phyloP scores from a whole-genome alignment of 805 yeast species.

The Ogataea ramenticola region DNA sequence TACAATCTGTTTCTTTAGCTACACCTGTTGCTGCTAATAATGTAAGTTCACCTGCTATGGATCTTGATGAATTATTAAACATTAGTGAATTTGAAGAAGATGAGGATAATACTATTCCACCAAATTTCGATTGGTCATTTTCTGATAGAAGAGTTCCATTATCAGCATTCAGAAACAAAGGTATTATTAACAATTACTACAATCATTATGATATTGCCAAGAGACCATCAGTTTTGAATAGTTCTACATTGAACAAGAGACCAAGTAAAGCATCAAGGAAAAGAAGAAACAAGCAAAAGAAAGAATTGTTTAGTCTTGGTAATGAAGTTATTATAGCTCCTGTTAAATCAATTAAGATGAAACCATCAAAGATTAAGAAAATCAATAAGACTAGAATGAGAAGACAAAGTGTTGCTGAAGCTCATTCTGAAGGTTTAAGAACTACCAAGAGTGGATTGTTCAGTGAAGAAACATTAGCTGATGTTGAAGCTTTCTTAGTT shows the following conservation, averaged over 20 bases:
- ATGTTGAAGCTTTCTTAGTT: slow-evolving; percentile 62
- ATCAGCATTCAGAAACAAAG: slow-evolving; percentile 86
- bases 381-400: slow-evolving; percentile 32
- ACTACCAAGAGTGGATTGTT: slow-evolving; percentile 72
- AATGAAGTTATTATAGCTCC: slow-evolving; percentile 18
- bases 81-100: slow-evolving; percentile 82
- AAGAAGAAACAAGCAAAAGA: slow-evolving; percentile 24
- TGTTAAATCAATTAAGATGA: neutral
- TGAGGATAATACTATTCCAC: slow-evolving; percentile 32
- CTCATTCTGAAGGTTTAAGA: slow-evolving; percentile 68
- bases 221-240: neutral
- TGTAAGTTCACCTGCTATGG: slow-evolving; percentile 15
- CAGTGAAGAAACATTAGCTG: slow-evolving; percentile 66
- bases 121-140: slow-evolving; percentile 16
- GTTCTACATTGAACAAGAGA: neutral
- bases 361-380: slow-evolving; percentile 1
- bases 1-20: neutral
- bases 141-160: slow-evolving; percentile 57
- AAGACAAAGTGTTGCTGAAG: slow-evolving; percentile 65
- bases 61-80: slow-evolving; percentile 75
- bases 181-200: slow-evolving; percentile 26
- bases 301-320: slow-evolving; percentile 15
- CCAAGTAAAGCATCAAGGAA: slow-evolving; percentile 19
- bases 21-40: neutral
- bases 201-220: slow-evolving; percentile 1